Evolutionary conservation across 208 protist genomes (phyloP).

Genomic region (Borovskyia barvae): DNA sequence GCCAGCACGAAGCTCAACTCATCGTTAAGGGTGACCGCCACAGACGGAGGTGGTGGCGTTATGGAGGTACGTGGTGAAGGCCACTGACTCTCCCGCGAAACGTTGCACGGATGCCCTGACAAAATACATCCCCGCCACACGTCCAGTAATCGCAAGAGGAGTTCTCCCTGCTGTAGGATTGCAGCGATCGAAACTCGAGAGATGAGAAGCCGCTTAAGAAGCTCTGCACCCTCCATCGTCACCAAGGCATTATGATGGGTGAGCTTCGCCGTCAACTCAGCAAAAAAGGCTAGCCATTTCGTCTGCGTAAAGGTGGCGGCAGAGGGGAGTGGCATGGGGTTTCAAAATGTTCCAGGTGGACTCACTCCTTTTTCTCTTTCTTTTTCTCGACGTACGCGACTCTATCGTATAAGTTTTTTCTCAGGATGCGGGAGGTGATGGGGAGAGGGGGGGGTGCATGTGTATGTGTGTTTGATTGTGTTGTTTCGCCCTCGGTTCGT

Average conservation of each 20-base stretch:
- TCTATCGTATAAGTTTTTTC: too few species aligned
- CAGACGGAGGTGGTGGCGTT: background rate
- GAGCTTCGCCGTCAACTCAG: constrained; percentile 80
- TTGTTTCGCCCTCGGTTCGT: too few species aligned
- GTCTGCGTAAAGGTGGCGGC: constrained; percentile 53
- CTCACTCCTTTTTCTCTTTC: background rate
- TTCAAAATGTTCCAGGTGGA: too few species aligned
- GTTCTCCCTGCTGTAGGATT: constrained; percentile 72
- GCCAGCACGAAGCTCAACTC: constrained; percentile 62
- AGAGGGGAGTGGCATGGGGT: constrained; percentile 68
- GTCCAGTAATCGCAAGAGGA: constrained; percentile 57
- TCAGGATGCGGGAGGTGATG: too few species aligned
- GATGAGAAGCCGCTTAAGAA: constrained; percentile 67
- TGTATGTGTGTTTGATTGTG: background rate
- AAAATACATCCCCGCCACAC: constrained; percentile 49
- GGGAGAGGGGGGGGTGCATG: background rate
- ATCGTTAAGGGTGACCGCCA: constrained; percentile 32
- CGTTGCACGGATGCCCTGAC: constrained; percentile 9
- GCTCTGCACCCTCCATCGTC: constrained; percentile 75
- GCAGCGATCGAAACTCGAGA: constrained; percentile 71
- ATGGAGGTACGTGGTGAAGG: background rate
- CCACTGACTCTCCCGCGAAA: too few species aligned
- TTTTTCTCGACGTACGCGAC: background rate
- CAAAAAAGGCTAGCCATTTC: constrained; percentile 87
- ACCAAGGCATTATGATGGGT: constrained; percentile 80